A percentile compares a stretch with the other conserved stretches of the same genome.
Conservation (phyloP, 768 basidiomycete genomes). For the Lepiota brunneoincarnata region DNA sequence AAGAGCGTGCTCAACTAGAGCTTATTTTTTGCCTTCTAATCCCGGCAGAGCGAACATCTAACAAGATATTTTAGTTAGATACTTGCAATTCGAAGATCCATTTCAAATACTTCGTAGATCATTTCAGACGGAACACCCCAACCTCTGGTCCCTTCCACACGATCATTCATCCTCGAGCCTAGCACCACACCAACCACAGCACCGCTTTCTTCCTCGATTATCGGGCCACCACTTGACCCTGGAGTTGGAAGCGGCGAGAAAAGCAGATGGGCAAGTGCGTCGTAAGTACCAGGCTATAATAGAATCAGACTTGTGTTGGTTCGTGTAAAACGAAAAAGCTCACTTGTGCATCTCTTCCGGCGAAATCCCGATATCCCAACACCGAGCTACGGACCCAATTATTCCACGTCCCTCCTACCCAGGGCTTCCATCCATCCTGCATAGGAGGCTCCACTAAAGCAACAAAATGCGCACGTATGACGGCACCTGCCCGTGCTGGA, state of each 20-base stretch:
- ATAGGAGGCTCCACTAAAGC: constrained; percentile 32
- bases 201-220: constrained; percentile 58
- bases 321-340: constrained; percentile 12
- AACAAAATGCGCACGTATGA: constrained; percentile 55
- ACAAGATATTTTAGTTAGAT: background rate
- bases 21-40: constrained; percentile 30
- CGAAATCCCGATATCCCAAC: constrained; percentile 57
- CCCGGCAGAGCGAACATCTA: constrained; percentile 59
- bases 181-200: constrained; percentile 65
- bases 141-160: constrained; percentile 51
- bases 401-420: constrained; percentile 52
- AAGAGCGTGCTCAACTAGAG: background rate
- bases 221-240: constrained; percentile 71
- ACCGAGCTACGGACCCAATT: constrained; percentile 53
- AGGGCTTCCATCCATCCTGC: constrained; percentile 43
- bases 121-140: constrained; percentile 65
- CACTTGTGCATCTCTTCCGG: constrained; percentile 56
- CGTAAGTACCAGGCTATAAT: constrained; percentile 64
- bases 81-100: background rate
- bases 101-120: constrained; percentile 51
- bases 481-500: constrained; percentile 44
- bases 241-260: constrained; percentile 53
- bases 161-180: constrained; percentile 56
- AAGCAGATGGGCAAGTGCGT: constrained; percentile 54
- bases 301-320: background rate